Evolutionary conservation across 768 basidiomycete species (phyloP).

Genomic region (Tulasnella sp.): DNA sequence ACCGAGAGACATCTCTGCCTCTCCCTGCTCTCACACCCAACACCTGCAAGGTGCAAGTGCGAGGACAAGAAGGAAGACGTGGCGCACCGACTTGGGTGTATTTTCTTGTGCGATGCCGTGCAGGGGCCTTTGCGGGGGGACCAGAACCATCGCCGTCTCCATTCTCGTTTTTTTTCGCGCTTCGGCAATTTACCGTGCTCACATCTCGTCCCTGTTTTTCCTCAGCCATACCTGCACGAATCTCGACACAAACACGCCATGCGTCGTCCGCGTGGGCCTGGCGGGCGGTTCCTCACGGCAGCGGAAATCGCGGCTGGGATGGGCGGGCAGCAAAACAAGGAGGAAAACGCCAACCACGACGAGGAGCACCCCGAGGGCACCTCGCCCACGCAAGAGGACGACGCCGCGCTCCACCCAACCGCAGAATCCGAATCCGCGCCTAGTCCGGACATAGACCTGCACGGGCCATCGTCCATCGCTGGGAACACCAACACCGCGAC

Average conservation of each 20-base stretch:
- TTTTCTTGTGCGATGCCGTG: background rate
- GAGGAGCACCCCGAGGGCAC: background rate
- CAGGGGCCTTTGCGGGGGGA: background rate
- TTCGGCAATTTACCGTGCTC: conserved; percentile 7
- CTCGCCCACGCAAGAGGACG: background rate
- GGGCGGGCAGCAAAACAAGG: conserved; percentile 7
- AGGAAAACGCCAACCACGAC: background rate
- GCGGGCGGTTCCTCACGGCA: conserved; percentile 95
- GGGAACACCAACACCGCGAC: background rate
- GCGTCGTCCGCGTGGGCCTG: conserved; percentile 94
- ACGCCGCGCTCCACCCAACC: background rate
- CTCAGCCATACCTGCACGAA: conserved; percentile 95
- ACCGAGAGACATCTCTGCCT: conserved; percentile 27
- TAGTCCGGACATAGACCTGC: background rate
- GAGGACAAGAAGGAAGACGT: background rate
- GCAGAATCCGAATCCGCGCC: background rate
- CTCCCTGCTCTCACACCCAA: conserved; percentile 21
- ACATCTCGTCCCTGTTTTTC: conserved; percentile 23
- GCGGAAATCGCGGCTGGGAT: conserved; percentile 57
- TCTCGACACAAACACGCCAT: conserved; percentile 98
- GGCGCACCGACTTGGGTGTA: background rate
- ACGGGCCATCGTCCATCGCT: background rate
- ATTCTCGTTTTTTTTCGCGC: conserved; percentile 4
- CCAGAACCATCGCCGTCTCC: background rate
- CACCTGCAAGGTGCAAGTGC: conserved; percentile 28